Evolutionary conservation across 2,329 filamentous ascomycete genomes (phyloP).

Genomic region (Stagonosporopsis rhizophila): DNA sequence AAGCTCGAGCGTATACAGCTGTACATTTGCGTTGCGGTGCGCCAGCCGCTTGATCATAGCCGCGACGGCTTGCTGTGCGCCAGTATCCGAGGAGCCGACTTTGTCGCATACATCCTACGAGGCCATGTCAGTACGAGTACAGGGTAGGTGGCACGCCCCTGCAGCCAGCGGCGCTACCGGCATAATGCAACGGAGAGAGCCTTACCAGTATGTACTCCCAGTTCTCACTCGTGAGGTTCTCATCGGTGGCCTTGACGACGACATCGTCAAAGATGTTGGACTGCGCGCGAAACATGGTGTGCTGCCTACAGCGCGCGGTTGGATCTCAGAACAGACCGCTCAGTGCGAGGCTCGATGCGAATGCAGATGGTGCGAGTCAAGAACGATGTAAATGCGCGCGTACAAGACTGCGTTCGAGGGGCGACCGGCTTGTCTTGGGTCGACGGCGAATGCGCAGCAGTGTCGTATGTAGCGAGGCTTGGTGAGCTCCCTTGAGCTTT

Average conservation of each 20-base stretch:
- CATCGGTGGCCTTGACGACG: constrained; percentile 87
- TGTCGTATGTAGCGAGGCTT: constrained; percentile 30
- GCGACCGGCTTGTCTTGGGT: constrained; percentile 2
- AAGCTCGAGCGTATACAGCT: constrained; percentile 90
- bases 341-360: background rate
- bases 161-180: background rate
- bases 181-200: too few relatives aligned
- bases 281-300: constrained; percentile 59
- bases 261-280: constrained; percentile 75
- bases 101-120: constrained; percentile 67
- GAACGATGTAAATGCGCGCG: background rate
- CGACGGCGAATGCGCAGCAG: constrained; percentile 10
- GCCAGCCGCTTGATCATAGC: constrained; percentile 91
- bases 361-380: background rate
- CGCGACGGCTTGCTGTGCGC: constrained; percentile 83
- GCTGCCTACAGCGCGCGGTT: constrained; percentile 7
- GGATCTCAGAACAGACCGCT: background rate
- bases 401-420: background rate
- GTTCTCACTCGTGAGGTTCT: constrained; percentile 89
- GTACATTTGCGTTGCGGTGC: constrained; percentile 93
- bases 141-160: background rate
- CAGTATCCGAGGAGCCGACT: constrained; percentile 59
- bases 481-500: constrained; percentile 25
- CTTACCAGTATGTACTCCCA: constrained; percentile 73
- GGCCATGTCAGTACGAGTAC: background rate